Evolutionary conservation across 805 yeast species (phyloP), one percentile per base, ranked within the genome.

Genomic region (Kluyveromyces dobzhanskii): DNA sequence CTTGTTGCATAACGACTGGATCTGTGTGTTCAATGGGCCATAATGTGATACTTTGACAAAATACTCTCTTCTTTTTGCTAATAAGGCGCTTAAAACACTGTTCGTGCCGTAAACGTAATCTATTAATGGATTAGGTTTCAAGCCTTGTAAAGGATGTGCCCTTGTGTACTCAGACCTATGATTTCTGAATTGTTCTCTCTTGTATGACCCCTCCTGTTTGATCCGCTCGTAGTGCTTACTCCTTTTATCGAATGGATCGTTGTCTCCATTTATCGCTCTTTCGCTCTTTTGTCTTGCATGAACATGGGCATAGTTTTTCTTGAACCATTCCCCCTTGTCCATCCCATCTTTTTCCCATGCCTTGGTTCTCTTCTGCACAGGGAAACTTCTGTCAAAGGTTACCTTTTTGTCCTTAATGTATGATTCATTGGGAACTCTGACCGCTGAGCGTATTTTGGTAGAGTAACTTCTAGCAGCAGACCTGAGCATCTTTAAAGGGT

Each of bases 71-170:
- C 71, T 73, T 17, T 66, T 62, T 7, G 79, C 71, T 16, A 61
- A 55, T 42, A 87, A 62, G 0, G 86, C 94, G 1, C 94, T 80
- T 12, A 70, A 46, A 2, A 87, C 90, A 0, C 94, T 65, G 40
- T 82, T 79, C 0, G 80, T 76, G 7, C 96, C 96, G 53, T 71
- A 85, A 3, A 86, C 60, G 53, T 79, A 80, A 52, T 86, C 95
- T 35, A 70, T 59, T 26, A 76, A 53, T 0, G 82, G 79, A 38
- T 71, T 69, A 13, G 57, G 53, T 31, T 48, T 44, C 14, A 59
- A 37, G 10, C 49, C 42, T 12, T 42, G 48, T 4, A 37, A 29
- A 14, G 48, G 41, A 29, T 41, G 38, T 11, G 45, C 35, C 32
- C 43, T 43, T 4, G 36, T 13, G 17, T 36, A 43, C 31, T 43